Evolutionary conservation across 345 rosid species (phyloP).

Genomic region (Linum trigynum): DNA sequence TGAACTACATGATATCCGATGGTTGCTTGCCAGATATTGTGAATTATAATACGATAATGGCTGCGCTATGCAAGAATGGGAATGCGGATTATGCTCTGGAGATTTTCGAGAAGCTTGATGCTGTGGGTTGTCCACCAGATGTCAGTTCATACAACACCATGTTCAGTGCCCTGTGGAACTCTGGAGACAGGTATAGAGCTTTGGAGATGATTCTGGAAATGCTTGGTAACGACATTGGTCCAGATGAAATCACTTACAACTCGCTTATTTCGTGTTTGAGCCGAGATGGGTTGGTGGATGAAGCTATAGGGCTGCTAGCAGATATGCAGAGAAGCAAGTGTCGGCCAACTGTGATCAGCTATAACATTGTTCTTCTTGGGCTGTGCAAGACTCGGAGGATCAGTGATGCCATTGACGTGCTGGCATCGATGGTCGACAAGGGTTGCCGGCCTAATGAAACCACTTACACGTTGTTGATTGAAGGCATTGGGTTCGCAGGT

Average conservation of each 20-base stretch:
- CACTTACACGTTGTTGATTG: slow-evolving; percentile 50
- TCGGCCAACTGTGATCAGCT: slow-evolving; percentile 53
- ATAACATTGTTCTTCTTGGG: slow-evolving; percentile 68
- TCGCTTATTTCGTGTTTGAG: slow-evolving; percentile 75
- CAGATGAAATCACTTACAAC: slow-evolving; percentile 73
- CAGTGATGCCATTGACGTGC: slow-evolving; percentile 54
- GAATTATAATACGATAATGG: slow-evolving; percentile 65
- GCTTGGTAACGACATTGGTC: slow-evolving; percentile 48
- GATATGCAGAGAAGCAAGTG: slow-evolving; percentile 61
- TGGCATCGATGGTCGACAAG: slow-evolving; percentile 49
- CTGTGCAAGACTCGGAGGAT: slow-evolving; percentile 58
- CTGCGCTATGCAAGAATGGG: slow-evolving; percentile 63
- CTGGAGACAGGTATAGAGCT: slow-evolving; percentile 50
- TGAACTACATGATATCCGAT: slow-evolving; percentile 61
- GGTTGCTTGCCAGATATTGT: slow-evolving; percentile 80
- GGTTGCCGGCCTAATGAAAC: slow-evolving; percentile 76
- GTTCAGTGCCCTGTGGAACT: slow-evolving; percentile 72
- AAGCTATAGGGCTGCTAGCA: slow-evolving; percentile 51
- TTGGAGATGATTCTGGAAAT: slow-evolving; percentile 55
- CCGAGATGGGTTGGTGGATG: slow-evolving; percentile 77
- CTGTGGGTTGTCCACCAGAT: slow-evolving; percentile 68
- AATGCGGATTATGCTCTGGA: slow-evolving; percentile 63
- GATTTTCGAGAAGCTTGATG: slow-evolving; percentile 53
- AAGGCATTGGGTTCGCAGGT: slow-evolving; percentile 75
- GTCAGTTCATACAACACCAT: slow-evolving; percentile 74